Percentiles rank a stretch among this genome's conserved stretches.
Evolutionary conservation across 352 stramenopile species (phyloP).

Genomic region (Globisporangium nodosum): DNA sequence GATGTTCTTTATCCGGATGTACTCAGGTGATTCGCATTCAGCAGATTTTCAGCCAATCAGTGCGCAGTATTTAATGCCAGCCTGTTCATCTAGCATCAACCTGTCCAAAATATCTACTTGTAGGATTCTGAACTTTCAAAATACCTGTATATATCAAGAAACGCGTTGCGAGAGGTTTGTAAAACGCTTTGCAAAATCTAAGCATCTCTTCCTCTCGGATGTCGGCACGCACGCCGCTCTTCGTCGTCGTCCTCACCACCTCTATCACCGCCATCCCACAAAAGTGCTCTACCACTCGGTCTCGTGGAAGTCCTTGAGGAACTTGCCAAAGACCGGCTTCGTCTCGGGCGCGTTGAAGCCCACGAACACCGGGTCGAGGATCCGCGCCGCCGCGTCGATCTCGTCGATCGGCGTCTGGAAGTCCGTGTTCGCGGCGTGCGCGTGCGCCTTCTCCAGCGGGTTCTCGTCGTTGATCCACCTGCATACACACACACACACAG

Average conservation of each 20-base stretch:
- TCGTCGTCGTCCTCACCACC: too few relatives aligned
- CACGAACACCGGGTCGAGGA: conserved; percentile 94
- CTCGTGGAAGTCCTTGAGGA: conserved; percentile 89
- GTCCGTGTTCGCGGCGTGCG: conserved; percentile 87
- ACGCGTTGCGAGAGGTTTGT: too few relatives aligned
- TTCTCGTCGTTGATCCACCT: conserved; percentile 99
- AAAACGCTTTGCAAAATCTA: too few relatives aligned
- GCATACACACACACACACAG: not conserved
- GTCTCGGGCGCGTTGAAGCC: conserved; percentile 54
- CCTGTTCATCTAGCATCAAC: too few relatives aligned
- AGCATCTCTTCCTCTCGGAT: too few relatives aligned
- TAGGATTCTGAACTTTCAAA: too few relatives aligned
- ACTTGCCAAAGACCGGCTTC: conserved; percentile 69
- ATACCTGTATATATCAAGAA: too few relatives aligned
- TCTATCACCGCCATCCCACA: too few relatives aligned
- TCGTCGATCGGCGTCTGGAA: conserved; percentile 98
- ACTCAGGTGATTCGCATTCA: not conserved
- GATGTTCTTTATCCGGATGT: too few relatives aligned
- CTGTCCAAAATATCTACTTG: too few relatives aligned
- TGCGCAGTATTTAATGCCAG: too few relatives aligned
- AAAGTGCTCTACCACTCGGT: conserved; percentile 72
- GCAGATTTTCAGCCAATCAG: not conserved
- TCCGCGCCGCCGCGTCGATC: conserved; percentile 92
- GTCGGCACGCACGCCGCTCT: too few relatives aligned
- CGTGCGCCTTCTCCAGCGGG: conserved; percentile 91